Percentiles rank a stretch among this genome's conserved stretches.
Evolutionary conservation across 345 rosid genomes (phyloP).

Genomic region (Bruguiera sexangula): DNA sequence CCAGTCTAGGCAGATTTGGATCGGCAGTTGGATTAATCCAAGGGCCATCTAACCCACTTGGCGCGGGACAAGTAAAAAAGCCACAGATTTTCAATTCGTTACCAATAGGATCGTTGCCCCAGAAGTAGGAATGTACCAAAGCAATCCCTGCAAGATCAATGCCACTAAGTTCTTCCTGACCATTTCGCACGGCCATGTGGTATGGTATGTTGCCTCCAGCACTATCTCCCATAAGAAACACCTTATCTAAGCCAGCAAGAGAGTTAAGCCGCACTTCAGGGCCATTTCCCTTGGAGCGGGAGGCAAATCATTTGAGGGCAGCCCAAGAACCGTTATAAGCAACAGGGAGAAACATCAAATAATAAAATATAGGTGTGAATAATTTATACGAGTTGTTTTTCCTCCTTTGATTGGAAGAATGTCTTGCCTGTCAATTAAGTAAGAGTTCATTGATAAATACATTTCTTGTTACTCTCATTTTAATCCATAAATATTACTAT

Average conservation of each 20-base stretch:
- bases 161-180: conserved; percentile 2
- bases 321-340: conserved; percentile 43
- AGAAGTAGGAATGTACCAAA: too few species aligned
- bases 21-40: not conserved
- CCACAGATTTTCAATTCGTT: conserved; percentile 2
- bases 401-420: too few species aligned
- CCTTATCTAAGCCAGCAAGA: not conserved
- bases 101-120: conserved; percentile 16
- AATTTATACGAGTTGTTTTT: too few species aligned
- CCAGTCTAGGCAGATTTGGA: not conserved
- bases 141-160: conserved; percentile 18
- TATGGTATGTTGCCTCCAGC: not conserved
- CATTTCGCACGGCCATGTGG: not conserved
- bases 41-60: conserved; percentile 7
- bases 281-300: conserved; percentile 22
- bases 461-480: too few species aligned
- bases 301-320: conserved; percentile 35
- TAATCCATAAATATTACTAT: too few species aligned
- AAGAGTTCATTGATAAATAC: too few species aligned
- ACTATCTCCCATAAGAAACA: conserved; percentile 11
- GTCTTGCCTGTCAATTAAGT: too few species aligned
- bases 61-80: conserved; percentile 17
- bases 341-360: conserved; percentile 14
- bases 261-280: conserved; percentile 9
- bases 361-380: too few species aligned